These are phyloP conservation scores for Pythium apleroticum DNA, from an alignment of 352 stramenopile genomes.

Conservation along the genomic window DNA sequence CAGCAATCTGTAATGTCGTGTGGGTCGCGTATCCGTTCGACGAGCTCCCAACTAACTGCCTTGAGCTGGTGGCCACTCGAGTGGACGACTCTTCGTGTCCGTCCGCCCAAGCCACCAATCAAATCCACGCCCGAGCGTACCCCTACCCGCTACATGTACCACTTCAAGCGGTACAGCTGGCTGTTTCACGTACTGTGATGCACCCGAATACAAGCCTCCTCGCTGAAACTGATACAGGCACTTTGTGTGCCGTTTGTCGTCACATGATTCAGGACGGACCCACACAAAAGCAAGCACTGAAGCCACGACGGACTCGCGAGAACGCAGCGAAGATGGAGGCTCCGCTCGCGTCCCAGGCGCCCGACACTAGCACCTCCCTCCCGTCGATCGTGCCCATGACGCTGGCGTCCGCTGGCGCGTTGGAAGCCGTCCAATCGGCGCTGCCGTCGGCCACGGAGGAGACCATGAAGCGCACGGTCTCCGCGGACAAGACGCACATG, in stretches of 20 bases:
- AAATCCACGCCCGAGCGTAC: background rate
- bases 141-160: background rate
- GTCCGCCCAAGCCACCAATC: conserved; percentile 9
- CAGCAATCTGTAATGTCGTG: background rate
- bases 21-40: background rate
- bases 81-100: conserved; percentile 17
- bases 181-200: conserved; percentile 10
- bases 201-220: conserved; percentile 8
- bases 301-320: background rate
- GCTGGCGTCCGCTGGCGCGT: conserved; percentile 9
- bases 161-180: background rate
- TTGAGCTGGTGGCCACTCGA: background rate
- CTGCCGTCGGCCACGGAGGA: conserved; percentile 30
- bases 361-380: background rate
- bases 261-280: background rate
- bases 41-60: background rate
- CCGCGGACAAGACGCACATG: conserved; percentile 36
- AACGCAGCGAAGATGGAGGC: conserved; percentile 6
- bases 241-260: conserved; percentile 8
- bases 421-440: conserved; percentile 1
- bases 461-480: conserved; percentile 35
- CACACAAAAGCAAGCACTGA: background rate
- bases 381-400: conserved; percentile 8
- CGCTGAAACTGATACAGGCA: conserved; percentile 19
- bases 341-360: background rate